These are phyloP conservation scores for Yamadazyma atlantica DNA, from an alignment of 1,139 yeast genomes.

Conservation along the genomic window DNA sequence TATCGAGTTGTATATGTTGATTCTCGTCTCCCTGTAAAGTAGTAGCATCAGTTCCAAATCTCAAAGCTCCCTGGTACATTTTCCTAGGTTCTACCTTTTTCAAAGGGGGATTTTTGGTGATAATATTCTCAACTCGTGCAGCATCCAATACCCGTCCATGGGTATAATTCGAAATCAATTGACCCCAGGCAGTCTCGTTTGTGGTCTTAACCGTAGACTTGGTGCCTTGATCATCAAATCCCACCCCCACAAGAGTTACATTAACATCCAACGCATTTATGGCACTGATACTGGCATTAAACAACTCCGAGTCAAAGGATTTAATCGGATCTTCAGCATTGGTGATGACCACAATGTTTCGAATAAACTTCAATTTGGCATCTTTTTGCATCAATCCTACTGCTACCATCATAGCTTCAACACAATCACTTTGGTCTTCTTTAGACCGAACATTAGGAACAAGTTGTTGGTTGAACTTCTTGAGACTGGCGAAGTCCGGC, in stretches of 20 bases:
- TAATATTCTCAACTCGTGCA: constrained; percentile 13
- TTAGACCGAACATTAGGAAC: constrained; percentile 8
- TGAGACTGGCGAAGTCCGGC: constrained; percentile 24
- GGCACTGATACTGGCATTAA: constrained; percentile 18
- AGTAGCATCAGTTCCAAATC: constrained; percentile 11
- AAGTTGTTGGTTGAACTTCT: constrained; percentile 13
- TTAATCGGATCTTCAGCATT: constrained; percentile 24
- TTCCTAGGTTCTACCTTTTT: constrained; percentile 38
- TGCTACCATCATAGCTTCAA: constrained; percentile 30
- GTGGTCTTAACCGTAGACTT: constrained; percentile 8
- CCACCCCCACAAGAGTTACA: constrained; percentile 32
- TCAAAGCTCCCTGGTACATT: constrained; percentile 30
- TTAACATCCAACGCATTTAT: constrained; percentile 23
- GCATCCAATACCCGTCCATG: constrained; percentile 17
- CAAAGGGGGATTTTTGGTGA: constrained; percentile 24
- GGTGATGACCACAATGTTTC: constrained; percentile 50
- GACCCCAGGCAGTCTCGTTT: constrained; percentile 17
- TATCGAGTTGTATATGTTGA: neutral
- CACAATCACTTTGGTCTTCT: constrained; percentile 21
- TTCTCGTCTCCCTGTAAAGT: neutral
- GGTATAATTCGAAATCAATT: constrained; percentile 14
- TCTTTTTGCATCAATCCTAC: constrained; percentile 31
- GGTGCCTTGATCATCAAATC: constrained; percentile 14
- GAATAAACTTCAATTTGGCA: constrained; percentile 26
- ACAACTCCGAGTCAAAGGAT: constrained; percentile 16